These are phyloP conservation scores for Chrysophaeum taylorii DNA, from an alignment of 352 stramenopile genomes.

Conservation along the genomic window DNA sequence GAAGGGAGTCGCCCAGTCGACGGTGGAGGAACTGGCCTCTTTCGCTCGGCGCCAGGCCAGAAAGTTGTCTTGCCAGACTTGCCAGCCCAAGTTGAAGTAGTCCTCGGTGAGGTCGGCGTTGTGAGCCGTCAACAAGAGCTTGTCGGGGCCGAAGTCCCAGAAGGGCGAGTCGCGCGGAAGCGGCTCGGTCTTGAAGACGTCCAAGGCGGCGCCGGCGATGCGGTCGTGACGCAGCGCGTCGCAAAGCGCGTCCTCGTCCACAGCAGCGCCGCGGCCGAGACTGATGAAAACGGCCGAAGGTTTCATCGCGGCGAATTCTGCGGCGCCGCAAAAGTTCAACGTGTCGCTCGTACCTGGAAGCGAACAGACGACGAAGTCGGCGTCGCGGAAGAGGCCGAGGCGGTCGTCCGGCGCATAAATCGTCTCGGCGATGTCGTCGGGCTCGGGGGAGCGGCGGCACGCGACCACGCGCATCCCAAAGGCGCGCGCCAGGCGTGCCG, in stretches of 20 bases:
- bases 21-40: no score
- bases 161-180: constrained; percentile 13
- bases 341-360: constrained; percentile 23
- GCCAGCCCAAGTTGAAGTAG: constrained; percentile 26
- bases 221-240: neutral
- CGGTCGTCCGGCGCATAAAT: neutral
- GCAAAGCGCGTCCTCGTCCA: constrained; percentile 26
- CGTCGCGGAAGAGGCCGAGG: neutral
- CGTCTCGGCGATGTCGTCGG: neutral
- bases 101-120: constrained; percentile 29
- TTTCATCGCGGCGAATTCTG: constrained; percentile 19
- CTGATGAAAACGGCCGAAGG: constrained; percentile 21
- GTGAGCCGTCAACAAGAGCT: constrained; percentile 23
- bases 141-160: constrained; percentile 21
- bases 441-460: neutral
- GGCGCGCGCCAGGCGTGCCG: neutral
- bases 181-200: constrained; percentile 26
- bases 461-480: constrained; percentile 21
- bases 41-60: no score
- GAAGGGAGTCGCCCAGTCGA: neutral
- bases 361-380: constrained; percentile 25
- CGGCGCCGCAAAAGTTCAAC: constrained; percentile 16
- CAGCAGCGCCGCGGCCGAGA: constrained; percentile 18
- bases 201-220: constrained; percentile 20
- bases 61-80: constrained; percentile 21